Base-by-base conservation (phyloP, 345 rosid genomes). In the Dimocarpus longan region DNA sequence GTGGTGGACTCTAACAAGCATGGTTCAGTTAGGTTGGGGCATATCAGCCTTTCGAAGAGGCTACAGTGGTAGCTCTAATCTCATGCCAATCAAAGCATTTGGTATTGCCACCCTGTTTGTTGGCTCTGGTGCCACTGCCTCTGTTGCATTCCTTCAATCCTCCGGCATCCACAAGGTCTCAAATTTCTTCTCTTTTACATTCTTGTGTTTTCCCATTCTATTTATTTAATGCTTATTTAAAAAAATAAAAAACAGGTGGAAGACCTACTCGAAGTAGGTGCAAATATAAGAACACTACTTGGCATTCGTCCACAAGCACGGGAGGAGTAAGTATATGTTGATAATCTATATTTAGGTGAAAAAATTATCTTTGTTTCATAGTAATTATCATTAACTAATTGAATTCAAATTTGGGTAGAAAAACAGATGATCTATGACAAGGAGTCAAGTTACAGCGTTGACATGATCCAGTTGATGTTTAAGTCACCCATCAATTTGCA, bases 1-100 rank as follows among this genome's bases (percentile, higher is more conserved):
- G 85, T 84, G 84, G 87, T 88, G 91, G 91, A 77, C 78, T 10
- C 15, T 72, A 22, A 92, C 89, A 63, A 87, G 91, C 83, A 75
- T 72, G 4, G 60, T 60, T 3, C 89, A 86, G 19, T 37, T 84
- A 26, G 85, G 82, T 3, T 84, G 85, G 85, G 88, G 85, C 13
- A 57, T 86, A 3, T 65, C 74, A n/a, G 81, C 88, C 1, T 66
- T 15, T n/a, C 78, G 84, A 8, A 88, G 44, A 79, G 91, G 91
- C 60, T 77, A 43, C 67, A 43, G 68, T 6, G 86, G 86, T 5
- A 82, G 82, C 9, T 52, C 66, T 66, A 81, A 78, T 2, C 43
- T 83, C 5, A 80, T 88, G 89, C 89, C 89, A 68, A 11, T 84
- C 0, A 88, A 86, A 76, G 89, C 91, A 26, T 83, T 84, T n/a